A percentile compares a stretch with the other conserved stretches of the same genome.
Conservation (phyloP, 1,284 basidiomycete species). For the Rhodotorula sp. region DNA sequence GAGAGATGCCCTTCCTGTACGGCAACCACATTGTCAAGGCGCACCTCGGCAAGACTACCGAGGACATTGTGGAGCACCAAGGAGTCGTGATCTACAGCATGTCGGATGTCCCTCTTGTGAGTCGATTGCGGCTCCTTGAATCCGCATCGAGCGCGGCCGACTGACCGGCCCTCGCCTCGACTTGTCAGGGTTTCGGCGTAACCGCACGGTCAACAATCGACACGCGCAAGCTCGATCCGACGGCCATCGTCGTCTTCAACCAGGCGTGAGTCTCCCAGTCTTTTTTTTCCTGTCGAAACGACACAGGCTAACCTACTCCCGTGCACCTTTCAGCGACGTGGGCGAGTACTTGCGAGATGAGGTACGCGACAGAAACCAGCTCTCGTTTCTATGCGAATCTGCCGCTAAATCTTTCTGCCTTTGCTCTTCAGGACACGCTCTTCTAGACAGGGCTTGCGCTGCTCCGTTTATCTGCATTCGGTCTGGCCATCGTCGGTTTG, state of each 20-base stretch:
- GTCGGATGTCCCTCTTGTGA: conserved; percentile 80
- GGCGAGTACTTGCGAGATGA: conserved; percentile 95
- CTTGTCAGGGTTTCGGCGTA: conserved; percentile 72
- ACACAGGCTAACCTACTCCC: not conserved
- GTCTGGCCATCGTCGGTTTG: not conserved
- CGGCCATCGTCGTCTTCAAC: conserved; percentile 96
- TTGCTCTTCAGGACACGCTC: conserved; percentile 61
- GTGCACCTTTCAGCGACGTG: conserved; percentile 65
- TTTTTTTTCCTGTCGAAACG: not conserved
- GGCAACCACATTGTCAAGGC: conserved; percentile 99
- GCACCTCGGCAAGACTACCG: conserved; percentile 96
- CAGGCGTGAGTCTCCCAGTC: conserved; percentile 71
- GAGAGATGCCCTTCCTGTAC: conserved; percentile 98
- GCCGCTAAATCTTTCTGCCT: conserved; percentile 17
- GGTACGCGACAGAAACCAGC: conserved; percentile 53
- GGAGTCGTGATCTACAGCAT: conserved; percentile 96
- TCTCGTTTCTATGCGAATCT: not conserved
- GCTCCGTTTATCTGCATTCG: not conserved
- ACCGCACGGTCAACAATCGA: conserved; percentile 94
- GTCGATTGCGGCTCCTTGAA: conserved; percentile 49
- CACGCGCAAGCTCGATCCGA: conserved; percentile 96
- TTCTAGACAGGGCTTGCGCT: conserved; percentile 52
- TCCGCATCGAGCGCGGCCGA: not conserved
- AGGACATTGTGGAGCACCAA: conserved; percentile 98
- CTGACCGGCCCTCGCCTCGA: not conserved